phyloP scores from a whole-genome alignment of 768 basidiomycete genomes.

The Naematelia encephala region DNA sequence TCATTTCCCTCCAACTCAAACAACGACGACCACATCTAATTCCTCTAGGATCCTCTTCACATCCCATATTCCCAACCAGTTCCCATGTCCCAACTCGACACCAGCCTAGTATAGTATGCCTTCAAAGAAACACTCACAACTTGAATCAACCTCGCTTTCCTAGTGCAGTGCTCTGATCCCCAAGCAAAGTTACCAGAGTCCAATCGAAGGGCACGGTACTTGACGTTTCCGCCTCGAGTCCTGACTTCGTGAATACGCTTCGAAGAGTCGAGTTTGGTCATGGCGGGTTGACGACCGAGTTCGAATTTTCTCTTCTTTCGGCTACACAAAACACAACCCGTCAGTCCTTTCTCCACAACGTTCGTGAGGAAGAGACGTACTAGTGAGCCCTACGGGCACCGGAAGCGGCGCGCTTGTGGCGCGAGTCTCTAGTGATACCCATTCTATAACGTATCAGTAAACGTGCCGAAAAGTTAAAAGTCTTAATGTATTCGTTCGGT shows the following conservation, averaged over 20 bases:
- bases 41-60: no score
- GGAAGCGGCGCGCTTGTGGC: constrained; percentile 93
- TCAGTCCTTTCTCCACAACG: constrained; percentile 55
- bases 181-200: constrained; percentile 98
- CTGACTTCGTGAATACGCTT: constrained; percentile 96
- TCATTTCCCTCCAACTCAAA: not conserved
- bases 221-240: constrained; percentile 90
- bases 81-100: not conserved
- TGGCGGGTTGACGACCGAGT: constrained; percentile 95
- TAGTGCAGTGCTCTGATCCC: constrained; percentile 89
- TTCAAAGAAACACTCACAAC: constrained; percentile 65
- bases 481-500: not conserved
- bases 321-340: constrained; percentile 74
- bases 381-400: constrained; percentile 54
- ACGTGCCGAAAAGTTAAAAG: not conserved
- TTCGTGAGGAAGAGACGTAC: constrained; percentile 18
- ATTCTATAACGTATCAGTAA: constrained; percentile 26
- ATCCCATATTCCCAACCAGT: no score
- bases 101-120: not conserved
- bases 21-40: no score
- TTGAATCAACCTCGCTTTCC: constrained; percentile 92
- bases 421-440: constrained; percentile 94
- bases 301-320: constrained; percentile 99
- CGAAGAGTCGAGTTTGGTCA: constrained; percentile 82
- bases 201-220: constrained; percentile 92